Conservation (phyloP, 305 asterid species). For the Fraxinus velutina region DNA sequence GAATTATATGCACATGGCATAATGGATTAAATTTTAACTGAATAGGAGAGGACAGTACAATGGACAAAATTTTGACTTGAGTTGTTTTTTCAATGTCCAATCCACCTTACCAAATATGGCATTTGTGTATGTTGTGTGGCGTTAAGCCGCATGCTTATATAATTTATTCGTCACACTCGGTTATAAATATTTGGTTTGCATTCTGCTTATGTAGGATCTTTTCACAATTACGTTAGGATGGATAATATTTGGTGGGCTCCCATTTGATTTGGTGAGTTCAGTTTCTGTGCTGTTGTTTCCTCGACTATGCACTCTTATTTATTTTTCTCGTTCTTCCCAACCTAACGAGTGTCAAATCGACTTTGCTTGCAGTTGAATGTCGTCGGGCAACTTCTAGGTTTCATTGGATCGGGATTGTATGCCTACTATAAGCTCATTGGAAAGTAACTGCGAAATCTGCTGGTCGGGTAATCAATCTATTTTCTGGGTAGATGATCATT, state of each 20-base stretch:
- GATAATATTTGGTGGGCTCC: constrained; percentile 83
- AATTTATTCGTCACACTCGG: not conserved
- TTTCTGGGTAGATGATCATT: not conserved
- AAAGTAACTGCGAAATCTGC: constrained; percentile 36
- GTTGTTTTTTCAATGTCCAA: not conserved
- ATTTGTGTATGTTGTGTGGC: not conserved
- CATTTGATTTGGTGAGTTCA: constrained; percentile 70
- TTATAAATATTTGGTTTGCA: not conserved
- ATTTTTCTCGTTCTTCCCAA: not conserved
- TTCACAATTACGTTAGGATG: constrained; percentile 80
- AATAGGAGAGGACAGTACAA: not conserved
- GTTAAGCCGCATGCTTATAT: not conserved
- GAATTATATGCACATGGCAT: not conserved
- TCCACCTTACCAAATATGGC: not conserved
- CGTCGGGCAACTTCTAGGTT: constrained; percentile 70
- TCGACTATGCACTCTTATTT: not conserved
- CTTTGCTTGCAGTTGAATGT: constrained; percentile 66
- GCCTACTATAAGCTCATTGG: constrained; percentile 71
- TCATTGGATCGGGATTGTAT: constrained; percentile 76
- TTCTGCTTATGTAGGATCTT: constrained; percentile 49
- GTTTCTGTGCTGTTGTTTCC: constrained; percentile 3
- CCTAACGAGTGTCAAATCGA: not conserved
- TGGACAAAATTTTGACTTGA: not conserved
- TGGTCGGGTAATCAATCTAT: not conserved
- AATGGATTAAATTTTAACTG: not conserved